Conservation (phyloP, 495 filamentous ascomycete species). For the Elasticomyces elasticus region DNA sequence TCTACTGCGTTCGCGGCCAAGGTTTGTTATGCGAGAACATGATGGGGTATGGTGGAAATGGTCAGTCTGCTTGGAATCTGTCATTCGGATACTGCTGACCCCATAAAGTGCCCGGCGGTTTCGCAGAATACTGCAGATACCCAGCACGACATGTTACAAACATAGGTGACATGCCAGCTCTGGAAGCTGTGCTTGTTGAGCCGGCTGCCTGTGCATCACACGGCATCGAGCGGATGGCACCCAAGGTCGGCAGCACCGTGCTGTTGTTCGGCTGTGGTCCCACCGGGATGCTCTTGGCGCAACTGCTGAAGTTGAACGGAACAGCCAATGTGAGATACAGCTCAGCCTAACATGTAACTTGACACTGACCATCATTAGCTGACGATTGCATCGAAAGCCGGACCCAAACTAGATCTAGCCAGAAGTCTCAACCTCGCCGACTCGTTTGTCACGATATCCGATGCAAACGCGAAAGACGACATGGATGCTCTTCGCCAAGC, state of each 20-base stretch:
- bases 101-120: constrained; percentile 48
- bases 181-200: constrained; percentile 64
- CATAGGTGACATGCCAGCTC: constrained; percentile 57
- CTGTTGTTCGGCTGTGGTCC: constrained; percentile 56
- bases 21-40: constrained; percentile 63
- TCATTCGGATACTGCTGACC: not conserved
- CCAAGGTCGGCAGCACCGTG: constrained; percentile 56
- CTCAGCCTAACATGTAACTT: not conserved
- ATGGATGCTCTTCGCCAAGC: not conserved
- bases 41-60: constrained; percentile 49
- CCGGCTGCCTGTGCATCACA: constrained; percentile 63
- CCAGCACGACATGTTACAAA: constrained; percentile 57
- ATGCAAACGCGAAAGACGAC: not conserved
- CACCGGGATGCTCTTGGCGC: constrained; percentile 52
- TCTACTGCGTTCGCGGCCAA: constrained; percentile 62
- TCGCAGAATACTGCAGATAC: constrained; percentile 55
- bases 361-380: constrained; percentile 32
- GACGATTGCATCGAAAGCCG: constrained; percentile 54
- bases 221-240: constrained; percentile 61
- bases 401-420: constrained; percentile 61
- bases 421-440: constrained; percentile 58
- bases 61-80: constrained; percentile 19
- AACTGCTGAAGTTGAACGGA: constrained; percentile 54
- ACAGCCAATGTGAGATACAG: constrained; percentile 33
- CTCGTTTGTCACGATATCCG: constrained; percentile 10